phyloP scores from a whole-genome alignment of 1,284 basidiomycete species.

The Cutaneotrichosporon dermatis region DNA sequence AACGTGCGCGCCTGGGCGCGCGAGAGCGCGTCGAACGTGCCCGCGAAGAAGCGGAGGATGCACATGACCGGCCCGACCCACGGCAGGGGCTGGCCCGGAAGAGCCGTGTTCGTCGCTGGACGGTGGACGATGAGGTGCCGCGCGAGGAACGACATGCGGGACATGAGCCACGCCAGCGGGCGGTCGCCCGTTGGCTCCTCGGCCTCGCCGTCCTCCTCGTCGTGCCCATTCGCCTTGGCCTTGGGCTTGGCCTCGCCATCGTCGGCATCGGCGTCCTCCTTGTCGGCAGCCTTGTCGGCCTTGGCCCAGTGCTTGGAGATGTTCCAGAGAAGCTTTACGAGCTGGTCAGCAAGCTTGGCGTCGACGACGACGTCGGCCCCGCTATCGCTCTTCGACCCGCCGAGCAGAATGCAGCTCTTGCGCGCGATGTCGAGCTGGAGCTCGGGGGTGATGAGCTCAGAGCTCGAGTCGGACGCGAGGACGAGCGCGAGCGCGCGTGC shows the following conservation, averaged over 20 bases:
- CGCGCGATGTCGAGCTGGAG: constrained; percentile 68
- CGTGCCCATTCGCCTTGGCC: constrained; percentile 40
- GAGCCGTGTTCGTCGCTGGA: constrained; percentile 40
- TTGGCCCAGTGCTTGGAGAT: constrained; percentile 76
- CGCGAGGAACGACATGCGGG: constrained; percentile 83
- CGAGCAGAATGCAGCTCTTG: constrained; percentile 74
- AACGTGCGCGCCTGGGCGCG: constrained; percentile 59
- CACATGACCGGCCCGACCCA: constrained; percentile 79
- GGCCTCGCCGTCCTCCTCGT: constrained; percentile 39
- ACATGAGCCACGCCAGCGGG: constrained; percentile 87
- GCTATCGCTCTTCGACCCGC: constrained; percentile 53
- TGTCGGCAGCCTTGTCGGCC: constrained; percentile 26
- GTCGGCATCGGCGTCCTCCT: neutral
- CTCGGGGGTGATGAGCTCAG: constrained; percentile 13
- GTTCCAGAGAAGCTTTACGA: constrained; percentile 92
- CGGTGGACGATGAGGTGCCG: constrained; percentile 50
- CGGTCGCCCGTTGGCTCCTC: constrained; percentile 47
- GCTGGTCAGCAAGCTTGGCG: constrained; percentile 69
- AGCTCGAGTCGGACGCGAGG: constrained; percentile 55
- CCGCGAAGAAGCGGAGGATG: constrained; percentile 88
- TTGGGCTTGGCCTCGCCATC: constrained; percentile 29
- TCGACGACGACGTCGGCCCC: constrained; percentile 55
- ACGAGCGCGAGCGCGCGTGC: constrained; percentile 71
- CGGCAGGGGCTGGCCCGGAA: constrained; percentile 51
- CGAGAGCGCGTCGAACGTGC: constrained; percentile 72